Evolutionary conservation across 208 protist genomes (phyloP), one percentile per base, ranked within the genome.

Genomic region (Trypanosoma caninum): DNA sequence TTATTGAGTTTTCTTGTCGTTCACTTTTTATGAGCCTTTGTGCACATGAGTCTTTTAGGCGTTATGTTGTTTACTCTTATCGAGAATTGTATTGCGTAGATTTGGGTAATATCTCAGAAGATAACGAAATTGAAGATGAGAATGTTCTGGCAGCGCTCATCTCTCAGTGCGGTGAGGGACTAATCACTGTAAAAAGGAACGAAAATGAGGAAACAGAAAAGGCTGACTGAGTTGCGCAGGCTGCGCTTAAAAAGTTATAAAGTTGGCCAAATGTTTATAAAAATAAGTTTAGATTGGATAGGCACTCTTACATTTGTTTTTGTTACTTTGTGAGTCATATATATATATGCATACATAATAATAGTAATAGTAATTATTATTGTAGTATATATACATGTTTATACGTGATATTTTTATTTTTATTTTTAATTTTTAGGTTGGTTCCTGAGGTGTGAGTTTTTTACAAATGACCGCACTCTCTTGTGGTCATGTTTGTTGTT

Each of bases 401-500:
- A n/a, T n/a, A n/a, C n/a, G 4, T 44, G 40, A 11, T 44, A 18
- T 18, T 55, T 55, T 7, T 46, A 23, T 31, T 47, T 31, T 59
- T 45, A 18, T 33, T 31, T 23, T 46, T 30, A 0, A n/a, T n/a
- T n/a, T n/a, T n/a, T n/a, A n/a, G n/a, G n/a, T n/a, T n/a, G n/a
- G n/a, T n/a, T n/a, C n/a, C n/a, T n/a, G n/a, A n/a, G n/a, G n/a
- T n/a, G n/a, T n/a, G n/a, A n/a, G n/a, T n/a, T n/a, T n/a, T n/a
- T n/a, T n/a, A n/a, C n/a, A 0, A 41, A 50, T 67, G 31, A 42
- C 20, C 14, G n/a, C 38, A n/a, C 0, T n/a, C 20, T n/a, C 16
- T 38, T 14, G 8, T 30, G 48, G 20, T 27, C 28, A 51, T 14
- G 4, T 11, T 3, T 56, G 54, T 27, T 77, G 53, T 42, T 77